Base-by-base conservation (phyloP, 257 asterid species). In the Ajuga chamaepitys region DNA sequence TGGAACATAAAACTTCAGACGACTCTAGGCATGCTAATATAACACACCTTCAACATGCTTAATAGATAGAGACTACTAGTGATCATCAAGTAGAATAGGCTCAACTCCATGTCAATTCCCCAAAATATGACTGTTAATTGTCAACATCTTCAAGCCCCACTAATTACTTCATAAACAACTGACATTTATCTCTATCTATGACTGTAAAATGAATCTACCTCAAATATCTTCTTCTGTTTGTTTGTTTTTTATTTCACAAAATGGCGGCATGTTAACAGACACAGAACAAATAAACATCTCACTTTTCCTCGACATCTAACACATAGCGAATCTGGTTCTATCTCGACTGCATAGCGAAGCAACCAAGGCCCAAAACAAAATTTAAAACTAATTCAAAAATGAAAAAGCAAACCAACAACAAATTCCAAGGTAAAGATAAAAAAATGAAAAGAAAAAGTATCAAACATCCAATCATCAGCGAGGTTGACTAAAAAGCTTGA, bases 401-500 rank as follows among this genome's bases (percentile, higher is more conserved):
- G 7, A 30, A 30, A 30, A 30, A 30, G 7, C 2, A 58, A 0
- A 68, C 32, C 38, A 68, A 52, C 56, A 51, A 18, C 74, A 58
- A 45, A 3, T 13, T 0, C 59, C 4, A 4, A 30, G 37, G n/a
- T n/a, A n/a, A n/a, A n/a, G n/a, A n/a, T n/a, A n/a, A n/a, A 30
- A 30, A 30, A 73, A 6, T 41, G 51, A 8, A 45, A 16, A 22
- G 44, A 68, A 61, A 47, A 32, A 69, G n/a, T n/a, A 67, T 32
- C 21, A 74, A 62, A 18, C 45, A 37, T 21, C 40, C 44, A 54
- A 38, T 57, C 57, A 42, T 0, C 42, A 30, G 22, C 34, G 22
- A 21, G 0, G 65, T 60, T 61, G 63, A 70, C 75, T 18, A 30
- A 59, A 67, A 50, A 37, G 37, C 38, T 60, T 11, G 64, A 46